Evolutionary conservation across 225 moss, liverwort and hornwort genomes (phyloP).

Genomic region (Bryoerythrophyllum caledonicum): DNA sequence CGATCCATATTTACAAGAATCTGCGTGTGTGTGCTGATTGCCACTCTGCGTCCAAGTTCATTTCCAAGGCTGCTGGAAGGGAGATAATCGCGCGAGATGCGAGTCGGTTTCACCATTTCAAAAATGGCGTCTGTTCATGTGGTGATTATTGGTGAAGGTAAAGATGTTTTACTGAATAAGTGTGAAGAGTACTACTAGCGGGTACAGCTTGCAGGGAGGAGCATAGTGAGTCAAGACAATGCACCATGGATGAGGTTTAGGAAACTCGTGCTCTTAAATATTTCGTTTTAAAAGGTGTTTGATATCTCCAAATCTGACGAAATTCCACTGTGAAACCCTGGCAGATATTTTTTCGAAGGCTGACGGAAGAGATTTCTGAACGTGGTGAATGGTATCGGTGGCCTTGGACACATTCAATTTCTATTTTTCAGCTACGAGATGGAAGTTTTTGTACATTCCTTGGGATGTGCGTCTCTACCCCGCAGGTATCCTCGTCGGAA

Average conservation of each 20-base stretch:
- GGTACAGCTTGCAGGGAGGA: not conserved
- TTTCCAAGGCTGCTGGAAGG: slow-evolving; percentile 43
- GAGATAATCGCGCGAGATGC: slow-evolving; percentile 46
- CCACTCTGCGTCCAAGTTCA: slow-evolving; percentile 43
- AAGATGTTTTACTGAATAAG: not conserved
- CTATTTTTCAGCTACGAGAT: not conserved
- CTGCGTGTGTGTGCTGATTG: slow-evolving; percentile 44
- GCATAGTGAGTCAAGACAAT: not conserved
- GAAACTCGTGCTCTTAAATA: not conserved
- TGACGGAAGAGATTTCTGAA: not conserved
- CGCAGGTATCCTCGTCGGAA: not conserved
- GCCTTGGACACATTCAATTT: not conserved
- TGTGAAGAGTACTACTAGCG: not conserved
- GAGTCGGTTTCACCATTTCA: slow-evolving; percentile 47
- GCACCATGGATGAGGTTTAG: not conserved
- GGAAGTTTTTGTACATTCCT: not conserved
- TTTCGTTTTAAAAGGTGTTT: not conserved
- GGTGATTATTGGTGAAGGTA: slow-evolving; percentile 52
- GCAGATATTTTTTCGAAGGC: not conserved
- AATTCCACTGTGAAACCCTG: not conserved
- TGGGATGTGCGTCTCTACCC: not conserved
- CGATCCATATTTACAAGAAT: slow-evolving; percentile 43
- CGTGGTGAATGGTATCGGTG: not conserved
- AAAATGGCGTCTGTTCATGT: slow-evolving; percentile 44
- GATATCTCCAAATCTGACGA: not conserved